These are phyloP conservation scores for Diospyros kaki DNA, from an alignment of 148 eudicot species.

Conservation along the genomic window DNA sequence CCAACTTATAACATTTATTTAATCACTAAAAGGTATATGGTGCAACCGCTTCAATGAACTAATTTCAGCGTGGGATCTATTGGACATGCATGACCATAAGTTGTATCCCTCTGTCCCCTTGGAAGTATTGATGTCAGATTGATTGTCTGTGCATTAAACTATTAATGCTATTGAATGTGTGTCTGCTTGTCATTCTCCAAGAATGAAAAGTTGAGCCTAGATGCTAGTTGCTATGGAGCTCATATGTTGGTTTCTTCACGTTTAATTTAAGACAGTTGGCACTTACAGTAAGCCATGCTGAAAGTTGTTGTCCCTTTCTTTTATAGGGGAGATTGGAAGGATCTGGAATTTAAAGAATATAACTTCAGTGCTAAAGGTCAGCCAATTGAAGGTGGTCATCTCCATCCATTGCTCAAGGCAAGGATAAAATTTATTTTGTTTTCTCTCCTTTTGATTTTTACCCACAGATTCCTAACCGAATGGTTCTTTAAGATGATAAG, in stretches of 20 bases:
- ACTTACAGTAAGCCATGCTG: conserved; percentile 6
- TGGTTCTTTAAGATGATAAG: neutral
- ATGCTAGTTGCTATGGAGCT: neutral
- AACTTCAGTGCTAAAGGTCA: conserved; percentile 90
- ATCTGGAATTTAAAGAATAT: conserved; percentile 80
- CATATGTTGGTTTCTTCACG: neutral
- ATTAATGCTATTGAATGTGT: neutral
- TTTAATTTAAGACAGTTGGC: neutral
- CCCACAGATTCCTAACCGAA: neutral
- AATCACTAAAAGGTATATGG: neutral
- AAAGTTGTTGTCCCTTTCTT: conserved; percentile 9
- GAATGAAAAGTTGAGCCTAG: neutral
- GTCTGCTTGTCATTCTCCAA: neutral
- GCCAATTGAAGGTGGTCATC: conserved; percentile 78
- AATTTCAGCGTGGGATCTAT: neutral
- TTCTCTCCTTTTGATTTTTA: neutral
- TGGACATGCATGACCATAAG: no score
- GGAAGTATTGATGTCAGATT: neutral
- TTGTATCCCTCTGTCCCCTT: no score
- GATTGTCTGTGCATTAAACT: neutral
- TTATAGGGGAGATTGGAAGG: conserved; percentile 78
- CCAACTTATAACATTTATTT: no score
- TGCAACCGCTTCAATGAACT: neutral
- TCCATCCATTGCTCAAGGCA: conserved; percentile 94
- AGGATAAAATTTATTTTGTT: conserved; percentile 15